Conservation (phyloP, 23 red algal genomes). For the Cyanidiococcus yangmingshanensis region DNA sequence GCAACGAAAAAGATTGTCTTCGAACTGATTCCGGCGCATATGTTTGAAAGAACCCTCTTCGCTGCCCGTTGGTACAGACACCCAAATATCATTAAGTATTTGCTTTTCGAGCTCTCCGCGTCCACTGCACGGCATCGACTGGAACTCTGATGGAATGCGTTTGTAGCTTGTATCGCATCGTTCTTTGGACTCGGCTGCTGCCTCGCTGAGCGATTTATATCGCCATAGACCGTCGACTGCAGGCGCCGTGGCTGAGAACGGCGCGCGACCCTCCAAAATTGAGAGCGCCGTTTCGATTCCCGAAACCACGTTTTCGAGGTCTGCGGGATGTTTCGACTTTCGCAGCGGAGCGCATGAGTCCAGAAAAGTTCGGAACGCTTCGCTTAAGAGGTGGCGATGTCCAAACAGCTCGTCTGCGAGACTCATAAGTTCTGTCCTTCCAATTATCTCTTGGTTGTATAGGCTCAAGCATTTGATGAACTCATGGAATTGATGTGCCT, state of each 20-base stretch:
- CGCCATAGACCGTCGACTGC: neutral
- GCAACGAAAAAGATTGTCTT: slow-evolving; percentile 87
- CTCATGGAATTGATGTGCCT: slow-evolving; percentile 53
- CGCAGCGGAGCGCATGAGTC: slow-evolving; percentile 18
- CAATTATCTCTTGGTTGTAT: slow-evolving; percentile 73
- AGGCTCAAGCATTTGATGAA: slow-evolving; percentile 92
- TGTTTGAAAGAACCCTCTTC: slow-evolving; percentile 90
- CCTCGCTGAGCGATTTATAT: slow-evolving; percentile 10
- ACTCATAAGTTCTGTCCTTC: slow-evolving; percentile 47
- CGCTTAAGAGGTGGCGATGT: slow-evolving; percentile 30
- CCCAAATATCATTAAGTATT: slow-evolving; percentile 87
- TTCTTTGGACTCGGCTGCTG: neutral
- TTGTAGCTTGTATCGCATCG: slow-evolving; percentile 39
- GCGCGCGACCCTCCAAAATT: slow-evolving; percentile 23
- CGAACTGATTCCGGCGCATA: slow-evolving; percentile 75
- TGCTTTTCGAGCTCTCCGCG: slow-evolving; percentile 46
- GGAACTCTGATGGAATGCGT: slow-evolving; percentile 53
- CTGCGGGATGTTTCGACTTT: neutral
- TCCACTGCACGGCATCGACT: slow-evolving; percentile 35
- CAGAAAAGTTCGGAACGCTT: slow-evolving; percentile 55
- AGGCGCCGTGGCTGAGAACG: neutral
- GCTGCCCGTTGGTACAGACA: slow-evolving; percentile 74
- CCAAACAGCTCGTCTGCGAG: slow-evolving; percentile 58
- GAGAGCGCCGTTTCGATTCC: slow-evolving; percentile 22
- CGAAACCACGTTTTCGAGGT: neutral